Base-by-base conservation (phyloP, 2,329 filamentous ascomycete genomes). In the Endoconidiophora polonica region DNA sequence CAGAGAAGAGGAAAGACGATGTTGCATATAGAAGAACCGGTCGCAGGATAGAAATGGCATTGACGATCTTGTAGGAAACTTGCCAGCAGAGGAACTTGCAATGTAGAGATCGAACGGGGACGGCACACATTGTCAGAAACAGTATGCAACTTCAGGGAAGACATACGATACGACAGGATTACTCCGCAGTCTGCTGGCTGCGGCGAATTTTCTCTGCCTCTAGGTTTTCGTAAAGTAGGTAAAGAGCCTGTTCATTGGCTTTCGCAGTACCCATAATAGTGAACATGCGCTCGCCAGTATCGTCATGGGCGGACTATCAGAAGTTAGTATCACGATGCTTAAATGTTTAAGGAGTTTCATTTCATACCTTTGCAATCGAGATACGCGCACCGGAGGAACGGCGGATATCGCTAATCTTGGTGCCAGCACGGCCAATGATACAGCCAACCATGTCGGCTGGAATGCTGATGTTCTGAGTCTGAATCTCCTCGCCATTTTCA, bases 391-490 rank as follows among this genome's bases (percentile, higher is more conserved):
- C 88, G 49, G 91, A 98, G 55, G 82, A 88, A 73, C 94, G 93
- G 66, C 91, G 84, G 60, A 98, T 98, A 69, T 98, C 91, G 65
- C 86, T 95, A 63, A 98, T 98, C 77, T 98, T 98, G 72, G 77
- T 88, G 56, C 91, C 91, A 49, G 76, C 86, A 56, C 88, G 83
- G 57, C 91, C 91, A 63, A 98, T 98, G 69, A 98, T 98, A 69
- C 91, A 98, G 58, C 91, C 91, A 65, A 98, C 91, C 91, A 98
- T 98, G 70, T 98, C 91, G 44, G 91, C 88, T 23, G 91, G 91
- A 60, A 98, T 98, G 72, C 87, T 95, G 68, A 98, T 98, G 70
- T 98, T 98, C 63, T 98, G 91, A 1, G 91, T 98, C 66, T 95
- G 90, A 54, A 96, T 84, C 66, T 95, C 90, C 64, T 96, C 91